Conservation (phyloP, 306 rosid genomes). For the Oemleria cerasiformis region DNA sequence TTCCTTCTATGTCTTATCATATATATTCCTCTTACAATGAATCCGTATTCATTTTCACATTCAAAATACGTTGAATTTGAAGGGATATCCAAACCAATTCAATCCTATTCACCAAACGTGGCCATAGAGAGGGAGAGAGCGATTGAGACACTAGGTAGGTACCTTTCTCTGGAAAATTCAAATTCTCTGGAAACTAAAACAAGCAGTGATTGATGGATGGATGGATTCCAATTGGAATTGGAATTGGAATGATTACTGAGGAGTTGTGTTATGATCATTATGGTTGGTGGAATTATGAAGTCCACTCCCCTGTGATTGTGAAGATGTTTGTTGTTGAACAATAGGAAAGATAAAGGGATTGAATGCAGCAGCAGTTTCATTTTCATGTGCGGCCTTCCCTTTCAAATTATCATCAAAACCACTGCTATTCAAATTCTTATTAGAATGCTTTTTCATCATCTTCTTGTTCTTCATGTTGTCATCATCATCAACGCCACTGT, state of each 20-base stretch:
- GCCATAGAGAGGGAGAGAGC: not conserved
- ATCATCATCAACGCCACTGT: slow-evolving; percentile 47
- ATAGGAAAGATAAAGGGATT: slow-evolving; percentile 34
- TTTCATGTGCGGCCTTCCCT: slow-evolving; percentile 34
- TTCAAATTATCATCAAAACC: slow-evolving; percentile 42
- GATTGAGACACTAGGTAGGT: not conserved
- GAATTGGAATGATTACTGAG: slow-evolving; percentile 30
- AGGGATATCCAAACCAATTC: no score
- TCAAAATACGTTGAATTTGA: no score
- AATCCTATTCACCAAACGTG: not conserved
- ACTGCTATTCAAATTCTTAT: slow-evolving; percentile 33
- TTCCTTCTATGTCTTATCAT: no score
- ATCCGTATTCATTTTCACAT: no score
- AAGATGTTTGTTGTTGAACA: slow-evolving; percentile 29
- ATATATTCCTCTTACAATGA: no score
- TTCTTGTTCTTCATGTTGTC: slow-evolving; percentile 29
- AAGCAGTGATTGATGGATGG: not conserved
- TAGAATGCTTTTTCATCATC: no score
- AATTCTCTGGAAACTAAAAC: no score
- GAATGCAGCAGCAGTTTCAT: not conserved
- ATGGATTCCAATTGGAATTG: slow-evolving; percentile 5
- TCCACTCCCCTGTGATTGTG: slow-evolving; percentile 12
- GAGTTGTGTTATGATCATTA: slow-evolving; percentile 20
- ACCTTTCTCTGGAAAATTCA: not conserved
- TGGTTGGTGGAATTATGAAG: not conserved